Percentiles rank a stretch among this genome's conserved stretches.
phyloP scores from a whole-genome alignment of 352 stramenopile species.

The Globisporangium abappressorium region DNA sequence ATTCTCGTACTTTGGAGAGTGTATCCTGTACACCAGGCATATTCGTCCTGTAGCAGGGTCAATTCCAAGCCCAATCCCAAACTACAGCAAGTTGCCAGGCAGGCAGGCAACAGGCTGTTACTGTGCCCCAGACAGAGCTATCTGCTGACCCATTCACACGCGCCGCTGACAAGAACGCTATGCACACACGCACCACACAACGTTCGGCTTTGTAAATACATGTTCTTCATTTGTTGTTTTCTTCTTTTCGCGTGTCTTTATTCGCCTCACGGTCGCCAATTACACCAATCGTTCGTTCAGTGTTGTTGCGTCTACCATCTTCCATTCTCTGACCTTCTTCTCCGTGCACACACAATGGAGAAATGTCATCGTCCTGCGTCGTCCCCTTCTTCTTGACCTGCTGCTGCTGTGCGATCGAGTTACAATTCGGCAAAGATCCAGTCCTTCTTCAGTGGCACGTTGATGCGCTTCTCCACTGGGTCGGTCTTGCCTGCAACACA shows the following conservation, averaged over 20 bases:
- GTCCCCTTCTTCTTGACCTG: background rate
- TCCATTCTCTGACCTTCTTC: background rate
- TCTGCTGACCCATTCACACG: too few species aligned
- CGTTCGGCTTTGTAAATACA: conserved; percentile 7
- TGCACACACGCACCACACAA: background rate
- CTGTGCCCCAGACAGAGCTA: too few species aligned
- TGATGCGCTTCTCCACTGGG: conserved; percentile 69
- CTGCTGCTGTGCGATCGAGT: background rate
- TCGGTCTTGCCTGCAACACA: conserved; percentile 58
- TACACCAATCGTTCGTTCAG: background rate
- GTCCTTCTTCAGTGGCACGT: conserved; percentile 74
- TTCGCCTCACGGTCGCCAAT: conserved; percentile 8
- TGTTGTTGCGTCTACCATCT: background rate
- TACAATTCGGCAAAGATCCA: conserved; percentile 35
- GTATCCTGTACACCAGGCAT: background rate
- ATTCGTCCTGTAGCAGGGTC: too few species aligned
- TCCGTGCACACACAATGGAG: background rate
- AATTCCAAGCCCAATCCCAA: too few species aligned
- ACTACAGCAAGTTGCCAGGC: too few species aligned
- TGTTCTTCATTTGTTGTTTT: conserved; percentile 1
- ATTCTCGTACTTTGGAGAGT: background rate
- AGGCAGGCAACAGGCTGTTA: too few species aligned
- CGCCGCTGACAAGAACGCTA: background rate
- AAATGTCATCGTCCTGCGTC: background rate
- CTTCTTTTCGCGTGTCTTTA: background rate